A percentile compares a stretch with the other conserved stretches of the same genome.
Evolutionary conservation across 495 filamentous ascomycete genomes (phyloP).

Genomic region (Amphirosellinia nigrospora): DNA sequence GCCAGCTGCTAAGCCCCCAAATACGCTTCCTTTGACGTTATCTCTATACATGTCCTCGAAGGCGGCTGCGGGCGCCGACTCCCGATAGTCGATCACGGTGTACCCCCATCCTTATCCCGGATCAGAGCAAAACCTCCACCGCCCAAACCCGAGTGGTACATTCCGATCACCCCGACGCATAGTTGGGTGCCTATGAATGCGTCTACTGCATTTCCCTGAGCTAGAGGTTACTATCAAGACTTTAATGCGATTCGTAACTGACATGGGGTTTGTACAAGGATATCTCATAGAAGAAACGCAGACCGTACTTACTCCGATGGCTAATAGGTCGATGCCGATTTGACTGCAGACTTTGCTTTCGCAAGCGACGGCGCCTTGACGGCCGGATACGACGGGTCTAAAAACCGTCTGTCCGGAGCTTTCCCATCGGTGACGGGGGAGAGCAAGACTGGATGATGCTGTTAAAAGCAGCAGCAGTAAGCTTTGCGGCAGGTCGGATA

Average conservation of each 20-base stretch:
- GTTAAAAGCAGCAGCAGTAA: constrained; percentile 31
- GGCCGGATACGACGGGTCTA: constrained; percentile 29
- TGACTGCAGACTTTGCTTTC: constrained; percentile 78
- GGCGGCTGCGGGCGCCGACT: constrained; percentile 80
- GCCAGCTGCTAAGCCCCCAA: constrained; percentile 58
- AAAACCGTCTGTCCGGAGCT: constrained; percentile 30
- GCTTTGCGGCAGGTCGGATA: constrained; percentile 28
- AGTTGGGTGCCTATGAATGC: constrained; percentile 74
- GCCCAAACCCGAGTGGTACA: constrained; percentile 88
- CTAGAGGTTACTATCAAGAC: constrained; percentile 6
- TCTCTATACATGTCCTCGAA: constrained; percentile 77
- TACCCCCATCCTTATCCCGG: constrained; percentile 66
- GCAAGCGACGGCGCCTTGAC: constrained; percentile 76
- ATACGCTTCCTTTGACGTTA: constrained; percentile 44
- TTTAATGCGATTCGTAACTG: background rate
- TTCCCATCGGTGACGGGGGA: constrained; percentile 28
- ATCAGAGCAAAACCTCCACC: constrained; percentile 91
- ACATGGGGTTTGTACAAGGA: background rate
- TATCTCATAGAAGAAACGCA: background rate
- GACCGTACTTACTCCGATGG: constrained; percentile 60
- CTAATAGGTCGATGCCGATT: constrained; percentile 74
- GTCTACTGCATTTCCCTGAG: constrained; percentile 73
- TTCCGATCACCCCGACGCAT: constrained; percentile 80
- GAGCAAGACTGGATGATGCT: constrained; percentile 23
- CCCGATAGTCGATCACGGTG: constrained; percentile 84